Evolutionary conservation across 1,139 yeast genomes (phyloP).

Genomic region (Pichia sp.): DNA sequence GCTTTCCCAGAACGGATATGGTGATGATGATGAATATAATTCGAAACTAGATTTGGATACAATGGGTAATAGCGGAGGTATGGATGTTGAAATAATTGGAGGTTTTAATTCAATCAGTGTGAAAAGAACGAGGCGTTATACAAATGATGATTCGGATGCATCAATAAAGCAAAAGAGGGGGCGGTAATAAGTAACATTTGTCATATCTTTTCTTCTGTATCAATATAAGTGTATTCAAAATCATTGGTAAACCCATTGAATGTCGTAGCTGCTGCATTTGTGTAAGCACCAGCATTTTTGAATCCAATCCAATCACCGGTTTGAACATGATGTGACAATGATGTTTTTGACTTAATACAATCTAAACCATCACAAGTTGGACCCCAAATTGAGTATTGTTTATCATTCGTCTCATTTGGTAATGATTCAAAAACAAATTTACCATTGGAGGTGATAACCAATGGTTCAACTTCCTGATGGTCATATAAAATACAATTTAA

Average conservation of each 20-base stretch:
- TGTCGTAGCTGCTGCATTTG: conserved; percentile 80
- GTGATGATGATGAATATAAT: conserved; percentile 18
- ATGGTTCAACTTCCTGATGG: conserved; percentile 75
- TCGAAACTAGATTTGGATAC: conserved; percentile 1
- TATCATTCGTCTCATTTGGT: background rate
- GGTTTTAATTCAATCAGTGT: conserved; percentile 13
- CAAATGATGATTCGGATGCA: conserved; percentile 2
- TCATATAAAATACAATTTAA: conserved; percentile 90
- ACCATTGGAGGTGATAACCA: conserved; percentile 51
- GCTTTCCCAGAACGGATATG: conserved; percentile 17
- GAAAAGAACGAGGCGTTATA: conserved; percentile 13
- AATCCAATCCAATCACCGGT: conserved; percentile 95
- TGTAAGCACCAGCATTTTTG: conserved; percentile 85
- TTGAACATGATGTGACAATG: conserved; percentile 52
- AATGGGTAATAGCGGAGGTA: conserved; percentile 7
- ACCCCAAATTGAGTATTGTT: conserved; percentile 79
- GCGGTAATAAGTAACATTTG: background rate
- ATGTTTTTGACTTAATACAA: conserved; percentile 54
- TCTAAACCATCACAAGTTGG: conserved; percentile 98
- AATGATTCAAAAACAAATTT: conserved; percentile 32
- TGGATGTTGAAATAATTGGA: conserved; percentile 17
- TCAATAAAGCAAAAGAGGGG: background rate
- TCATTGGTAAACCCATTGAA: conserved; percentile 71
- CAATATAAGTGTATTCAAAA: conserved; percentile 23
- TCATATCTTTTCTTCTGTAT: conserved; percentile 13